phyloP scores from a whole-genome alignment of 2,329 filamentous ascomycete species.

The Trichoderma cornu-damae region DNA sequence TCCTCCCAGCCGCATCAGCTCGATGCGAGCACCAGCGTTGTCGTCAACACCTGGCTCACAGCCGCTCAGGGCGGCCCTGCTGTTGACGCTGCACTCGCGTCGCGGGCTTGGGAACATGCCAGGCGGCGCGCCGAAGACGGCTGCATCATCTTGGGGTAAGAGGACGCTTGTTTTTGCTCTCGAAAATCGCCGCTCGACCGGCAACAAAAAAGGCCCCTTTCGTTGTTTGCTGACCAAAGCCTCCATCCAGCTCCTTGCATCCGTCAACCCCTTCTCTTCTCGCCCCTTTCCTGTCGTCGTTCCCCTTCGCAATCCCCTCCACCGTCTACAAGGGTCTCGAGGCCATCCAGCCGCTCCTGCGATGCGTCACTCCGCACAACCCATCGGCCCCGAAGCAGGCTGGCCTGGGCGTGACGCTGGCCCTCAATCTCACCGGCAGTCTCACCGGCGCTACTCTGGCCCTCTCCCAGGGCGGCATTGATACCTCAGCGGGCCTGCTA shows the following conservation, averaged over 20 bases:
- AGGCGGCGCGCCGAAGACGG: slow-evolving; percentile 90
- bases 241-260: slow-evolving; percentile 78
- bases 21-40: slow-evolving; percentile 84
- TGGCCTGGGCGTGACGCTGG: slow-evolving; percentile 74
- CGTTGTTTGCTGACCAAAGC: slow-evolving; percentile 1
- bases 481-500: slow-evolving; percentile 74
- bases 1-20: slow-evolving; percentile 77
- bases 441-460: slow-evolving; percentile 70
- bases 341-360: slow-evolving; percentile 78
- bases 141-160: slow-evolving; percentile 82
- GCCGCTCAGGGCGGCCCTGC: slow-evolving; percentile 66
- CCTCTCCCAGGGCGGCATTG: slow-evolving; percentile 80
- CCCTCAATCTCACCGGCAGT: slow-evolving; percentile 73
- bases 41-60: slow-evolving; percentile 93
- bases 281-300: slow-evolving; percentile 69
- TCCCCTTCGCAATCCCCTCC: slow-evolving; percentile 74
- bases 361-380: slow-evolving; percentile 83
- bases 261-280: slow-evolving; percentile 81
- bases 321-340: slow-evolving; percentile 73
- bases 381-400: slow-evolving; percentile 77
- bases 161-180: too few species aligned
- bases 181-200: too few species aligned
- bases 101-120: slow-evolving; percentile 93
- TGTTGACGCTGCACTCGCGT: slow-evolving; percentile 71
- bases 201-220: too few species aligned